Conservation (phyloP, 2,329 filamentous ascomycete species). For the Coniochaeta hoffmannii region DNA sequence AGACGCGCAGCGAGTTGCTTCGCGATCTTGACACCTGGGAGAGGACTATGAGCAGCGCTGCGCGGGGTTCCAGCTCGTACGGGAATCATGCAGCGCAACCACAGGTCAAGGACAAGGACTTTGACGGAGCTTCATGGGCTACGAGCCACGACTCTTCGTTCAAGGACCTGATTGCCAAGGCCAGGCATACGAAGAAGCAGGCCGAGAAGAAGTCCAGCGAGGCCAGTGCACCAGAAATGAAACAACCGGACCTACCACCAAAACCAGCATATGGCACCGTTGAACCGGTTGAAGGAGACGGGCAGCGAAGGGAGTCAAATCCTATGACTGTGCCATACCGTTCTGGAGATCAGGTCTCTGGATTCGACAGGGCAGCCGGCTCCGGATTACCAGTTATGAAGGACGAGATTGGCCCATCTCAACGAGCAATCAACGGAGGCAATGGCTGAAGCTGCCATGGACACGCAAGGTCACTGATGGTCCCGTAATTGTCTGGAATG, state of each 20-base stretch:
- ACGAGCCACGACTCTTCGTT: constrained; percentile 68
- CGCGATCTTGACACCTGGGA: constrained; percentile 84
- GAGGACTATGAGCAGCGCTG: constrained; percentile 63
- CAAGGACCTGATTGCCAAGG: constrained; percentile 69
- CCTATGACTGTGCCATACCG: background rate
- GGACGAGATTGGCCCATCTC: background rate
- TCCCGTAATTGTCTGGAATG: no score
- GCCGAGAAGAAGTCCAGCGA: constrained; percentile 13
- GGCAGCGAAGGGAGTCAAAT: background rate
- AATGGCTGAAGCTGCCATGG: background rate
- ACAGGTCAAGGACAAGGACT: constrained; percentile 78
- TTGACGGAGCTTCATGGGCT: constrained; percentile 73
- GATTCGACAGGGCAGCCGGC: background rate
- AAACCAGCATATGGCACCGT: background rate
- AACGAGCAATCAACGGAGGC: background rate
- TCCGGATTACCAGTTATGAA: background rate
- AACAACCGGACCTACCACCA: background rate
- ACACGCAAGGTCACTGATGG: no score
- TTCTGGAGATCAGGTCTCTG: background rate
- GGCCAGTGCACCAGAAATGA: constrained; percentile 3
- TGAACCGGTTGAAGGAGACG: background rate
- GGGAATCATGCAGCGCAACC: constrained; percentile 27
- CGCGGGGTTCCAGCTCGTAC: constrained; percentile 27
- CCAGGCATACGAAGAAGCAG: constrained; percentile 48
- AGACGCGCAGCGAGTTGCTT: constrained; percentile 62